These are phyloP conservation scores for Passiflora organensis DNA, from an alignment of 345 rosid species.

Conservation along the genomic window DNA sequence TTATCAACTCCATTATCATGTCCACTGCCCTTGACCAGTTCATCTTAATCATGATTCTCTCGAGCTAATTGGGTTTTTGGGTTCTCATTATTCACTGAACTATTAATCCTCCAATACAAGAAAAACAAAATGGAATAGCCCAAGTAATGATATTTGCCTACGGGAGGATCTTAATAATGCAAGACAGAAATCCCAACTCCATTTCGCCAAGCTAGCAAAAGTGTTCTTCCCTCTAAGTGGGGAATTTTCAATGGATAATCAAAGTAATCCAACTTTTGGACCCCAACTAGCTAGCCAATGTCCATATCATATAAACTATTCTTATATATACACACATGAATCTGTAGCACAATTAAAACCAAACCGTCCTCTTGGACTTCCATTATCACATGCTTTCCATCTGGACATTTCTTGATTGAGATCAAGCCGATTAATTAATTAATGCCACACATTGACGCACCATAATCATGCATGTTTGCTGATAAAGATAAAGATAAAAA, in stretches of 20 bases:
- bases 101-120: constrained; percentile 23
- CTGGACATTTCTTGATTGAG: constrained; percentile 25
- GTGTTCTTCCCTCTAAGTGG: constrained; percentile 15
- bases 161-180: constrained; percentile 12
- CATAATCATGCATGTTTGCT: constrained; percentile 30
- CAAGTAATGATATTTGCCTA: constrained; percentile 6
- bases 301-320: constrained; percentile 17
- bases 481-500: constrained; percentile 14
- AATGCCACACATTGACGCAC: constrained; percentile 12
- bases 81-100: constrained; percentile 7
- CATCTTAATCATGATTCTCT: constrained; percentile 31
- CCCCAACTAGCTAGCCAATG: constrained; percentile 19
- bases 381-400: constrained; percentile 31
- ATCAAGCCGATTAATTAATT: constrained; percentile 22
- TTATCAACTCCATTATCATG: constrained; percentile 34
- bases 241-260: constrained; percentile 30
- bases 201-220: not conserved
- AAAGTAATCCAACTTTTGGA: constrained; percentile 20
- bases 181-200: constrained; percentile 1
- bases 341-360: constrained; percentile 5
- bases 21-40: constrained; percentile 20
- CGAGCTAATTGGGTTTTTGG: constrained; percentile 12
- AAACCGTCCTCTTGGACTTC: constrained; percentile 18
- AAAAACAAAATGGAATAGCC: constrained; percentile 8
- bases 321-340: constrained; percentile 13